Evolutionary conservation across 2,329 filamentous ascomycete species (phyloP), one percentile per base, ranked within the genome.

Genomic region (Pseudogymnoascus sp.): DNA sequence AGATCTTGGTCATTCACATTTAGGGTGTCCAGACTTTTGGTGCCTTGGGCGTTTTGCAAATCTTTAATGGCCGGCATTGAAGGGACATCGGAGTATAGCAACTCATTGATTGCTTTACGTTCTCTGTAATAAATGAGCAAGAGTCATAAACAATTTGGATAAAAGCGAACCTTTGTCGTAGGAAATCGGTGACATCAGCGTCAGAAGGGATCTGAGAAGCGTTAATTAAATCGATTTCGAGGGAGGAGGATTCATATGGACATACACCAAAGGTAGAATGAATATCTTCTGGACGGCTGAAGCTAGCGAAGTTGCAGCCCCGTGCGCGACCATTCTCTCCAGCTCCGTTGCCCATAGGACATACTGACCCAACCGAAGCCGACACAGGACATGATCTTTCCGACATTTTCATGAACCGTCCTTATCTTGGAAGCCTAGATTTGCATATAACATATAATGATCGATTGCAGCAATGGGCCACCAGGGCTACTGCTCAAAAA

Each of bases 1-100:
- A 83, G 70, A 60, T 82, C 79, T 31, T 78, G 75, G 62, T 82
- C 80, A 60, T 73, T 73, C 2, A 76, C 77, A 45, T 79, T 80
- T 14, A 83, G 74, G 5, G 73, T 71, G 65, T 83, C 81, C 33
- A 83, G 75, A 63, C 79, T 78, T 62, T 78, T 79, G 35, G 77
- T 66, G 4, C 76, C 33, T 68, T 71, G 28, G 72, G 74, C 70
- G 63, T 80, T 81, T 12, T 82, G 73, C 3, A 82, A 70, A 18
- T 81, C 78, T 61, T 79, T 80, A 69, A 80, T 81, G 3, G 74
- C 71, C 61, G 64, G 61, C 65, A 68, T 70, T 11, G 67, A 21
- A 59, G 67, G 67, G 21, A 68, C 65, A 35, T 66, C 63, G 16
- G 69, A 69, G 59, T 69, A 66, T 31, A 70, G 60, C 23, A 71